These are phyloP conservation scores for Lepiota brunneoincarnata DNA, from an alignment of 768 basidiomycete genomes.

Conservation along the genomic window DNA sequence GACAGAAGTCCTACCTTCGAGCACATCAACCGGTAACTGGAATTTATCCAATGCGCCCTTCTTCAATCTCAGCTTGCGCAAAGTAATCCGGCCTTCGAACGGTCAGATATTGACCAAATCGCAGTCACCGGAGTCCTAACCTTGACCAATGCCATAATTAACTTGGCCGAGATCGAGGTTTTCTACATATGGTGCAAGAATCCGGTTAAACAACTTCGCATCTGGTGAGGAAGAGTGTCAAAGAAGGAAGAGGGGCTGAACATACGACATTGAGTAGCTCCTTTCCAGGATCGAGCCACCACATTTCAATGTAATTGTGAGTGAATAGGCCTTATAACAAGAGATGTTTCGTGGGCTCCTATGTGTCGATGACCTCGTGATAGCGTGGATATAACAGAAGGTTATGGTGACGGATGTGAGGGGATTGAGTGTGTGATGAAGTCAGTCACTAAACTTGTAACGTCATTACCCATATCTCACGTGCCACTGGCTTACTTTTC, in stretches of 20 bases:
- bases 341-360: neutral
- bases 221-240: neutral
- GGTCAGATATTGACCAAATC: neutral
- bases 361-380: neutral
- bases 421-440: neutral
- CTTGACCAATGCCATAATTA: constrained; percentile 89
- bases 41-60: constrained; percentile 95
- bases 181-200: constrained; percentile 93
- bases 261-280: constrained; percentile 78
- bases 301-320: constrained; percentile 41
- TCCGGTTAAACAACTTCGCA: constrained; percentile 76
- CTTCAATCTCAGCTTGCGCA: constrained; percentile 84
- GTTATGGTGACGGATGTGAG: neutral
- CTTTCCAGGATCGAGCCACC: constrained; percentile 87
- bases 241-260: constrained; percentile 13
- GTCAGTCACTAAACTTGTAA: constrained; percentile 2
- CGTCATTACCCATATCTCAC: constrained; percentile 7
- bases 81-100: constrained; percentile 64
- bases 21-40: constrained; percentile 89
- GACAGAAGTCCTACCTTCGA: constrained; percentile 62
- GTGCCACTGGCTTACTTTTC: neutral
- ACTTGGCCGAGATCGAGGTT: constrained; percentile 94
- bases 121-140: constrained; percentile 30
- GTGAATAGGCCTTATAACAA: neutral
- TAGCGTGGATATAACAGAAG: neutral